Evolutionary conservation across 169 alveolate genomes (phyloP), one percentile per base, ranked within the genome.

Genomic region (Cryptosporidium baileyi): DNA sequence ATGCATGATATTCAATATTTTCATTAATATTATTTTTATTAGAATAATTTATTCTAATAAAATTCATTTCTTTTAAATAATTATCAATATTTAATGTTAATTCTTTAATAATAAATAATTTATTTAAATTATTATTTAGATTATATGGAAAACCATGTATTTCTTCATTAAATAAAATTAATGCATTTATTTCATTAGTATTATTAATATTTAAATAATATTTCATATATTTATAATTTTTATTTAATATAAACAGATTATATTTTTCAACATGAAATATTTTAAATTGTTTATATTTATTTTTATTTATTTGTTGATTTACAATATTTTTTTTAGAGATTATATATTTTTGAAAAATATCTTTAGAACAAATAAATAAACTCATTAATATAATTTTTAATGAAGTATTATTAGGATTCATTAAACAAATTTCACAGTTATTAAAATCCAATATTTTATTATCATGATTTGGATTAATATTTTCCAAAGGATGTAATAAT

Each of bases 361-460:
- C 81, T 19, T 26, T 26, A 9, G 81, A 65, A n/a, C 60, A 65
- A 15, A 30, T 45, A 32, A 65, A 65, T n/a, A 65, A 9, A 30
- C 28, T 47, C 2, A 60, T 7, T 32, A 65, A 32, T 30, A 65
- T 22, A 15, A 65, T 45, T 36, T 62, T 26, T 32, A 65, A 26
- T 3, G 81, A 65, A n/a, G 43, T 51, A n/a, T 65, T 60, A 28
- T 65, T 51, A 26, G 81, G 81, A 65, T 65, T 45, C 8, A 36
- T 7, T 26, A 32, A 44, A 49, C 81, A 65, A 1, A 65, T 15
- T n/a, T 36, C 61, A 44, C 81, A 65, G 34, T 17, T 57, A 0
- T 28, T 28, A 22, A 19, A 41, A 43, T 43, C 13, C 15, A 24
- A 17, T 22, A 8, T 3, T 8, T 62, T 41, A 19, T 32, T 5